phyloP scores from a whole-genome alignment of 106 monocot species.

The Allium cepa region DNA sequence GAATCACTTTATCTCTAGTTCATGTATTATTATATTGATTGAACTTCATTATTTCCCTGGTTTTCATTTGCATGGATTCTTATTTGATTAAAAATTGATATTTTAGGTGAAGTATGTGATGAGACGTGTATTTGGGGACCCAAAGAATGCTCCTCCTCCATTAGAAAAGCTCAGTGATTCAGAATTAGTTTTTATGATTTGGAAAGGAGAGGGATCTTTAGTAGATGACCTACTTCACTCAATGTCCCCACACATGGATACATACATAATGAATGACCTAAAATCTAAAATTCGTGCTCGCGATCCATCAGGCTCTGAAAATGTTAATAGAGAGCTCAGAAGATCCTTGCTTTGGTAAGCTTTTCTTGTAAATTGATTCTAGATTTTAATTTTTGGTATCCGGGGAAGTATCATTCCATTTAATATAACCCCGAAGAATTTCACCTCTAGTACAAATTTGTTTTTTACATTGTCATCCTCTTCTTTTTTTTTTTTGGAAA shows the following conservation, averaged over 20 bases:
- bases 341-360: constrained; percentile 76
- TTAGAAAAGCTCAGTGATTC: constrained; percentile 57
- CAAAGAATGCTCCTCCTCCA: constrained; percentile 82
- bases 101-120: constrained; percentile 82
- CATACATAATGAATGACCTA: constrained; percentile 41
- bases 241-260: constrained; percentile 65
- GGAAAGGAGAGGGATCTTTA: constrained; percentile 92
- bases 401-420: too few species aligned
- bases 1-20: too few species aligned
- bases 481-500: too few species aligned
- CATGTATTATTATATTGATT: too few species aligned
- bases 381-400: too few species aligned
- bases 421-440: too few species aligned
- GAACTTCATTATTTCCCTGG: too few species aligned
- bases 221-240: constrained; percentile 77
- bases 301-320: constrained; percentile 59
- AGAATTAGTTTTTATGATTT: constrained; percentile 44
- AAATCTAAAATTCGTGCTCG: constrained; percentile 58
- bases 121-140: constrained; percentile 78
- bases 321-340: constrained; percentile 35
- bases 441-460: too few species aligned
- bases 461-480: constrained; percentile 14
- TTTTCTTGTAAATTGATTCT: neutral
- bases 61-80: neutral
- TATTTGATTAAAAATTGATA: neutral